Conservation (phyloP, 495 filamentous ascomycete species). For the Thozetella sp. region DNA sequence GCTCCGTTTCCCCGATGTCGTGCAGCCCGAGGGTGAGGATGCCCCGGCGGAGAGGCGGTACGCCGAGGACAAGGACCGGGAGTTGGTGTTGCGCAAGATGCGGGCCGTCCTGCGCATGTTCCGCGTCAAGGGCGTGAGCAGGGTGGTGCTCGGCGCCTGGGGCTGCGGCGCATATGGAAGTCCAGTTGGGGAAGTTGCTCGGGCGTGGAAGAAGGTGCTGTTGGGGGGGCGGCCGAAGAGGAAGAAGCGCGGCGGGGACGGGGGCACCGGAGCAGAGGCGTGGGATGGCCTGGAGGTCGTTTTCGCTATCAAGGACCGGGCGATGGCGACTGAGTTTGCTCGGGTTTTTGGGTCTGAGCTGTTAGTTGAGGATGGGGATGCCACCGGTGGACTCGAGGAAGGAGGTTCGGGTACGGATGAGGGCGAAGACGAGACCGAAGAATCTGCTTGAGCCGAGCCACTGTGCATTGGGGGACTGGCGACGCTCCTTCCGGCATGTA, state of each 20-base stretch:
- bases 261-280: conserved; percentile 21
- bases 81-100: conserved; percentile 61
- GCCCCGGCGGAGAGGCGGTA: conserved; percentile 23
- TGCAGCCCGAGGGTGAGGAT: conserved; percentile 16
- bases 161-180: conserved; percentile 71
- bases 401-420: not conserved
- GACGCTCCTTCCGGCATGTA: too few species aligned
- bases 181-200: conserved; percentile 62
- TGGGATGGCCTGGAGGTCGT: conserved; percentile 43
- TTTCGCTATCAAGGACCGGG: conserved; percentile 44
- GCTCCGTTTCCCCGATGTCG: conserved; percentile 43
- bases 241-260: not conserved
- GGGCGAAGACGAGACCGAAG: not conserved
- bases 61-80: conserved; percentile 37
- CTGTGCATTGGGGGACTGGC: too few species aligned
- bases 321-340: conserved; percentile 13
- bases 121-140: conserved; percentile 45
- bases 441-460: too few species aligned
- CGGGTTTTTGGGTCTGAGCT: not conserved
- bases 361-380: not conserved
- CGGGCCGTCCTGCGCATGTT: conserved; percentile 59
- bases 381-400: not conserved
- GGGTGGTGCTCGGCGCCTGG: conserved; percentile 66
- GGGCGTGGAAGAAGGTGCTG: conserved; percentile 60
- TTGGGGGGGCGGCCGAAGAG: conserved; percentile 30